These are phyloP conservation scores for Colletotrichum sp. DNA, from an alignment of 2,329 filamentous ascomycete species.

Conservation along the genomic window DNA sequence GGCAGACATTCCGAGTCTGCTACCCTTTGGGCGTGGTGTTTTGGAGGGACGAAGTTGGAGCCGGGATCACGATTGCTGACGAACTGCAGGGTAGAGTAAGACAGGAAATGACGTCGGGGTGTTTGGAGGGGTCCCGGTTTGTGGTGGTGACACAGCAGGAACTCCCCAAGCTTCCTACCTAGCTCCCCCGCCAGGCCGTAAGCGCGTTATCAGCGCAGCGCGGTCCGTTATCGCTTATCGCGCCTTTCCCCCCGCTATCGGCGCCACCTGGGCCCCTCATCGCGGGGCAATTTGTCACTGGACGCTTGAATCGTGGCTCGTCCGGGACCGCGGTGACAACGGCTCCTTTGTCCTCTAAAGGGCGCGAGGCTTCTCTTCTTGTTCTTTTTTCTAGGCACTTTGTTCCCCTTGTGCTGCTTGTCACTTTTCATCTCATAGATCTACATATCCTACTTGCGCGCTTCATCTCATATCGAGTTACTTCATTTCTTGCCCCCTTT, in stretches of 20 bases:
- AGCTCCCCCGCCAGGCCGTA: not conserved
- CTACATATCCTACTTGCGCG: not conserved
- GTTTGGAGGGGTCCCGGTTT: not conserved
- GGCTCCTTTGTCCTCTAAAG: not conserved
- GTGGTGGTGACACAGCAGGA: not conserved
- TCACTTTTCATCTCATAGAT: not conserved
- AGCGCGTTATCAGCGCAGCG: not conserved
- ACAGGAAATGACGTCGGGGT: slow-evolving; percentile 6
- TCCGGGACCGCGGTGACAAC: not conserved
- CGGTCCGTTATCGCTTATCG: slow-evolving; percentile 8
- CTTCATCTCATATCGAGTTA: not conserved
- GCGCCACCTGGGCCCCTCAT: not conserved
- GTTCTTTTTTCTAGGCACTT: not conserved
- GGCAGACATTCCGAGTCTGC: slow-evolving; percentile 28
- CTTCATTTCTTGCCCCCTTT: not conserved
- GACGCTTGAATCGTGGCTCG: not conserved
- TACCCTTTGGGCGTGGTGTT: not conserved
- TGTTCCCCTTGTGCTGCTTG: not conserved
- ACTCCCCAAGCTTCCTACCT: not conserved
- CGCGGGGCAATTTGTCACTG: not conserved
- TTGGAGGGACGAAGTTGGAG: not conserved
- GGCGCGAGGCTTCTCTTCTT: not conserved
- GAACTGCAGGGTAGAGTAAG: not conserved
- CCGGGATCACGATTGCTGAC: not conserved
- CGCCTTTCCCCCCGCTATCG: not conserved